A percentile compares a stretch with the other conserved stretches of the same genome.
Conservation (phyloP, 2,329 filamentous ascomycete species). For the Akanthomyces dipterigenus region DNA sequence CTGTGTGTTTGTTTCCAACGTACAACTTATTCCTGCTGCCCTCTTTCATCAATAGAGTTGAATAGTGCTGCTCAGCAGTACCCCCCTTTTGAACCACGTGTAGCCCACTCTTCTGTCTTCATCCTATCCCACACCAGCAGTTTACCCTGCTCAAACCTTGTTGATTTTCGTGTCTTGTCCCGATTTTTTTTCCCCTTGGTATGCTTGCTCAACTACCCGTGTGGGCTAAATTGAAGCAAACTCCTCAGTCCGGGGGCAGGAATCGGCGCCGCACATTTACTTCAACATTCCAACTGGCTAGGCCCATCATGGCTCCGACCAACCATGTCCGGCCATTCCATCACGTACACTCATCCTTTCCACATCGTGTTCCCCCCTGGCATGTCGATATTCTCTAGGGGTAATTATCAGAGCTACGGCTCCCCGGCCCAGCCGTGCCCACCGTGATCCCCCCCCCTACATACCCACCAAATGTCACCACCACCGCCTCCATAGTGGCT, state of each 20-base stretch:
- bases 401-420: no score
- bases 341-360: background rate
- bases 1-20: no score
- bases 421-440: background rate
- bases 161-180: background rate
- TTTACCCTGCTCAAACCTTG: no score
- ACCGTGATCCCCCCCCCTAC: background rate
- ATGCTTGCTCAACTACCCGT: no score
- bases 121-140: no score
- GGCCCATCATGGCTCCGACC: background rate
- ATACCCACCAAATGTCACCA: background rate
- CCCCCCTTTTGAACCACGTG: no score
- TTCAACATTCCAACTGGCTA: background rate
- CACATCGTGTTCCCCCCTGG: background rate
- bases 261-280: background rate
- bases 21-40: no score
- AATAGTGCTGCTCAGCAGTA: no score
- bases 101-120: no score
- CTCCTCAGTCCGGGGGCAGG: background rate
- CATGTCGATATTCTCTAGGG: no score
- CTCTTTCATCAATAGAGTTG: no score
- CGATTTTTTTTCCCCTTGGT: no score
- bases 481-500: background rate
- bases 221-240: background rate
- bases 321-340: background rate